Evolutionary conservation across 306 rosid species (phyloP).

Genomic region (Erythrophleum fordii): DNA sequence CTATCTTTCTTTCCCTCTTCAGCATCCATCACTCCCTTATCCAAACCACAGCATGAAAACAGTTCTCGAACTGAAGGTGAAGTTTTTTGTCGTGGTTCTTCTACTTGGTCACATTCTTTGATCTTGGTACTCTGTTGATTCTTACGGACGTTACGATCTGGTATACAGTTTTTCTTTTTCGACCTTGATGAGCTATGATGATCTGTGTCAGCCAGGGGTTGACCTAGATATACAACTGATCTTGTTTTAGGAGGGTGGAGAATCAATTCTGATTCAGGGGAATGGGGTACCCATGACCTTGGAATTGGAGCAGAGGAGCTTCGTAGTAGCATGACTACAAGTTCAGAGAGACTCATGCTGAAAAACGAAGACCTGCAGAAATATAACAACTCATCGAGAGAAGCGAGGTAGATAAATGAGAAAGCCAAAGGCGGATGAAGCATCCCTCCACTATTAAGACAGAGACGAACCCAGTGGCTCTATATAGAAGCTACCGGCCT

Average conservation of each 20-base stretch:
- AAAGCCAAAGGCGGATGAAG: background rate
- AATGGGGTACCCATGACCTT: slow-evolving; percentile 56
- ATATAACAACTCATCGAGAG: too few relatives aligned
- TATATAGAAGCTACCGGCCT: background rate
- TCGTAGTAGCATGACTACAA: slow-evolving; percentile 63
- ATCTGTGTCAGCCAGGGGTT: slow-evolving; percentile 37
- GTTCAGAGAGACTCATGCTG: background rate
- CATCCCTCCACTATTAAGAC: background rate
- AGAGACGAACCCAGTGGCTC: background rate
- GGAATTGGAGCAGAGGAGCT: slow-evolving; percentile 62
- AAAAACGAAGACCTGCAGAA: too few relatives aligned
- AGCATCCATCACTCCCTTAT: slow-evolving; percentile 16
- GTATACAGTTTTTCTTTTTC: slow-evolving; percentile 24
- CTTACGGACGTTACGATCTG: slow-evolving; percentile 7
- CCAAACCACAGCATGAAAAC: slow-evolving; percentile 61
- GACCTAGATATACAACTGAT: slow-evolving; percentile 44
- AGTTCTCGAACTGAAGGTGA: slow-evolving; percentile 44
- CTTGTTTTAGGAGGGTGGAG: slow-evolving; percentile 46
- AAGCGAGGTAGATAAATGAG: background rate
- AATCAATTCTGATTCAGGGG: slow-evolving; percentile 44
- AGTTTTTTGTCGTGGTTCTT: slow-evolving; percentile 29
- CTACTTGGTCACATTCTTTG: slow-evolving; percentile 21
- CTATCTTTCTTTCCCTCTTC: slow-evolving; percentile 36
- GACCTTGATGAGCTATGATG: slow-evolving; percentile 29
- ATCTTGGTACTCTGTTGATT: slow-evolving; percentile 19